A percentile compares a stretch with the other conserved stretches of the same genome.
phyloP scores from a whole-genome alignment of 208 protist species.

The Novymonas esmeraldas region DNA sequence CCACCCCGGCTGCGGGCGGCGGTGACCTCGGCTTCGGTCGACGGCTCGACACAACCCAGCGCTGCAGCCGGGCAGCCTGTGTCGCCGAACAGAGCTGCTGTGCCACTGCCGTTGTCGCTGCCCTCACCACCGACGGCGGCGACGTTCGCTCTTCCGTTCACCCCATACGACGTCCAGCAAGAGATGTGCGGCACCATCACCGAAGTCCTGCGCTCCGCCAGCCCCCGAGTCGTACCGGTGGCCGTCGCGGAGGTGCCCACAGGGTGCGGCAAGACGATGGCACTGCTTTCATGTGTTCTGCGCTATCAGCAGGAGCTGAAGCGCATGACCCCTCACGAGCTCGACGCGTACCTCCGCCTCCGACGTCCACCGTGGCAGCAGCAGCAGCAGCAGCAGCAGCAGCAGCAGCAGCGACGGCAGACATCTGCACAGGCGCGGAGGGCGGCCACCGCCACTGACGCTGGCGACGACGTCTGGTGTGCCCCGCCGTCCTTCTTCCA shows the following conservation, averaged over 20 bases:
- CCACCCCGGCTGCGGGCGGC: slow-evolving; percentile 5
- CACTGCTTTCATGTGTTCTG: slow-evolving; percentile 92
- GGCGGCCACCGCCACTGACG: background rate
- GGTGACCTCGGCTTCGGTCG: too few species aligned
- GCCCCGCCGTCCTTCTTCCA: slow-evolving; percentile 54
- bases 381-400: background rate
- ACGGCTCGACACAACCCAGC: background rate
- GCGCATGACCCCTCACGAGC: slow-evolving; percentile 93
- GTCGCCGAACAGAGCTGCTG: too few species aligned
- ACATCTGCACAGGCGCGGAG: background rate
- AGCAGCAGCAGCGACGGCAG: background rate
- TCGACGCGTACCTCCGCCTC: slow-evolving; percentile 87
- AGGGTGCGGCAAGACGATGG: slow-evolving; percentile 98
- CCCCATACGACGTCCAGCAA: slow-evolving; percentile 86
- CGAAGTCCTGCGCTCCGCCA: slow-evolving; percentile 28
- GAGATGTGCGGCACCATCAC: slow-evolving; percentile 88
- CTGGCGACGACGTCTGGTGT: slow-evolving; percentile 32
- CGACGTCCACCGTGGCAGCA: slow-evolving; percentile 58
- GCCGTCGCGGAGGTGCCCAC: slow-evolving; percentile 94
- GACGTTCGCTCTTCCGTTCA: slow-evolving; percentile 57
- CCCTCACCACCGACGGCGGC: background rate
- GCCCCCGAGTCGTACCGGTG: slow-evolving; percentile 38
- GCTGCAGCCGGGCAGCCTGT: too few species aligned
- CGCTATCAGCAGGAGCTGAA: slow-evolving; percentile 84
- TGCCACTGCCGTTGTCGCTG: background rate